A percentile compares a stretch with the other conserved stretches of the same genome.
These are phyloP conservation scores for Aspergillus niger DNA, from an alignment of 2,329 filamentous ascomycete genomes.

Conservation along the genomic window DNA sequence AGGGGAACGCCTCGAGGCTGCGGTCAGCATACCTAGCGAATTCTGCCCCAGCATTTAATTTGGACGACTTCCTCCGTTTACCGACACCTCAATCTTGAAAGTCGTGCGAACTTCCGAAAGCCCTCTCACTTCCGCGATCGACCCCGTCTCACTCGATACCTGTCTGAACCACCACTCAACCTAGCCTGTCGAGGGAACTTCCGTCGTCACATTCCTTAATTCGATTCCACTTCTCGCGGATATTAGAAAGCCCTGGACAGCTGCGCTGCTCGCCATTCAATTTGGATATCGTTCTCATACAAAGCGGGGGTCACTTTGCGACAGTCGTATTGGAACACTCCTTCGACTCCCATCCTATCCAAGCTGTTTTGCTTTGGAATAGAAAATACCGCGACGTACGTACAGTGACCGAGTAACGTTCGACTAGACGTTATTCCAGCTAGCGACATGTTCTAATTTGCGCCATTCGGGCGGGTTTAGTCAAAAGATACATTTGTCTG, in stretches of 20 bases:
- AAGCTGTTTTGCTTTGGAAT: not conserved
- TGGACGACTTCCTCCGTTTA: not conserved
- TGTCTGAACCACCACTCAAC: not conserved
- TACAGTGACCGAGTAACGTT: not conserved
- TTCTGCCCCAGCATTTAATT: not conserved
- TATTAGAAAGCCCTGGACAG: not conserved
- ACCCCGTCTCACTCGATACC: not conserved
- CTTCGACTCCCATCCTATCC: not conserved
- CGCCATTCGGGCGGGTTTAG: not conserved
- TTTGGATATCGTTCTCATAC: not conserved
- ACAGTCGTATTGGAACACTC: not conserved
- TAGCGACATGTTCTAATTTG: constrained; percentile 2
- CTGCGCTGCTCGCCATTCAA: not conserved
- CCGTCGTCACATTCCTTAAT: not conserved
- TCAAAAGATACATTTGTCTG: not conserved
- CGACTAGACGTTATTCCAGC: not conserved
- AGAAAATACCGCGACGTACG: not conserved
- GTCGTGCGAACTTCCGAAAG: not conserved
- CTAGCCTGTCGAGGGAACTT: not conserved
- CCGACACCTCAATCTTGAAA: not conserved
- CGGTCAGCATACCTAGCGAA: not conserved
- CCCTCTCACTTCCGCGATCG: not conserved
- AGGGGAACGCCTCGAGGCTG: not conserved
- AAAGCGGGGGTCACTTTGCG: not conserved
- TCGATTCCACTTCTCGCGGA: not conserved